phyloP scores from a whole-genome alignment of 305 asterid species.

The Ruellia speciosa region DNA sequence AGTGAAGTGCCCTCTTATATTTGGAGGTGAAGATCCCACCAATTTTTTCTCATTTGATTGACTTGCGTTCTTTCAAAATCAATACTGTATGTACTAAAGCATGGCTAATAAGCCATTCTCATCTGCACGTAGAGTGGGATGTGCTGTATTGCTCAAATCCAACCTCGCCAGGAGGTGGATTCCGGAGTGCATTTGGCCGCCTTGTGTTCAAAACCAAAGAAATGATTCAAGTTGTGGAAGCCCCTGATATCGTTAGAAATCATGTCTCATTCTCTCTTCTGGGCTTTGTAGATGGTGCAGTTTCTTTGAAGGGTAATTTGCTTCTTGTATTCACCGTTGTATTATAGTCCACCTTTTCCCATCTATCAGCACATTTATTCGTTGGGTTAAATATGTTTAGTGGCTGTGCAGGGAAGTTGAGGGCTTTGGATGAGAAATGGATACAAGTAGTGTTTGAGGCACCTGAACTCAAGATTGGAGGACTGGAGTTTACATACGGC shows the following conservation, averaged over 20 bases:
- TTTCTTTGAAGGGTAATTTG: conserved; percentile 60
- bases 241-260: conserved; percentile 69
- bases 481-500: conserved; percentile 54
- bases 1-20: conserved; percentile 83
- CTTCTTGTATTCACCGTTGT: neutral
- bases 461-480: conserved; percentile 75
- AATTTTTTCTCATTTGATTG: neutral
- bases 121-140: conserved; percentile 65
- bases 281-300: conserved; percentile 77
- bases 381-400: too few species aligned
- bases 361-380: too few species aligned
- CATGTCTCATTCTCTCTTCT: conserved; percentile 57
- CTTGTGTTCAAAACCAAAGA: conserved; percentile 72
- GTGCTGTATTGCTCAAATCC: conserved; percentile 83
- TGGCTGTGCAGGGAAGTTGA: conserved; percentile 54
- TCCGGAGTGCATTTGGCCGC: conserved; percentile 71
- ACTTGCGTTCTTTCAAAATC: neutral
- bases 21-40: conserved; percentile 52
- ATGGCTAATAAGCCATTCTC: neutral
- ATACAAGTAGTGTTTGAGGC: conserved; percentile 72
- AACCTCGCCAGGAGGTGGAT: conserved; percentile 91
- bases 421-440: conserved; percentile 75
- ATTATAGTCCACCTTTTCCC: too few species aligned
- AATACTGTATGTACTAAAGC: neutral
- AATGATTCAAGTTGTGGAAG: conserved; percentile 83